A percentile compares a stretch with the other conserved stretches of the same genome.
phyloP scores from a whole-genome alignment of 2,329 filamentous ascomycete genomes.

The Elsinoe australis region DNA sequence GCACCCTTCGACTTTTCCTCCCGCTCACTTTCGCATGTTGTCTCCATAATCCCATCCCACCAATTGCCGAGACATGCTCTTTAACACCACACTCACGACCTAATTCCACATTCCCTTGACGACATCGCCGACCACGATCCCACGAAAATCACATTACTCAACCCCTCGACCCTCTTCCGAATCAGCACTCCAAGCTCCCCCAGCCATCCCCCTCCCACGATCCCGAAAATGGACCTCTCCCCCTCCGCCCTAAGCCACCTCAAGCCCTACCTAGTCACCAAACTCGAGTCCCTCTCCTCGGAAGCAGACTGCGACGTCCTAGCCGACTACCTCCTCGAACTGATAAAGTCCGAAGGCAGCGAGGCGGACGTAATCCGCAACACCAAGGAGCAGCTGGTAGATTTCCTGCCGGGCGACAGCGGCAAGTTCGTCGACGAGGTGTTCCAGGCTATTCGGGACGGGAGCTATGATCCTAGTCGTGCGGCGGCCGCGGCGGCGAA shows the following conservation, averaged over 20 bases:
- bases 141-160: too few species aligned
- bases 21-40: too few species aligned
- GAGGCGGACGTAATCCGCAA: constrained; percentile 56
- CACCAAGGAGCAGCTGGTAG: constrained; percentile 63
- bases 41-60: too few species aligned
- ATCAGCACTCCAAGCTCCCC: too few species aligned
- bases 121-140: too few species aligned
- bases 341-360: constrained; percentile 63
- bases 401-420: constrained; percentile 63
- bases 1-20: too few species aligned
- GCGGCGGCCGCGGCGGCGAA: not conserved
- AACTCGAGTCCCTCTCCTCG: constrained; percentile 39
- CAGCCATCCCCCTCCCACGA: too few species aligned
- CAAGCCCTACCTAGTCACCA: constrained; percentile 1
- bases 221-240: constrained; percentile 15
- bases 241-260: not conserved
- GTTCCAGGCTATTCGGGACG: constrained; percentile 57
- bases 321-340: constrained; percentile 74
- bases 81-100: too few species aligned
- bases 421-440: constrained; percentile 62
- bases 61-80: too few species aligned
- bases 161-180: too few species aligned
- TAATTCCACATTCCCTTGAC: too few species aligned
- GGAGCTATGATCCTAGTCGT: constrained; percentile 32
- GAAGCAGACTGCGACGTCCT: constrained; percentile 76